Conservation (phyloP, 2,329 filamentous ascomycete genomes). For the Ophiostoma sp. region DNA sequence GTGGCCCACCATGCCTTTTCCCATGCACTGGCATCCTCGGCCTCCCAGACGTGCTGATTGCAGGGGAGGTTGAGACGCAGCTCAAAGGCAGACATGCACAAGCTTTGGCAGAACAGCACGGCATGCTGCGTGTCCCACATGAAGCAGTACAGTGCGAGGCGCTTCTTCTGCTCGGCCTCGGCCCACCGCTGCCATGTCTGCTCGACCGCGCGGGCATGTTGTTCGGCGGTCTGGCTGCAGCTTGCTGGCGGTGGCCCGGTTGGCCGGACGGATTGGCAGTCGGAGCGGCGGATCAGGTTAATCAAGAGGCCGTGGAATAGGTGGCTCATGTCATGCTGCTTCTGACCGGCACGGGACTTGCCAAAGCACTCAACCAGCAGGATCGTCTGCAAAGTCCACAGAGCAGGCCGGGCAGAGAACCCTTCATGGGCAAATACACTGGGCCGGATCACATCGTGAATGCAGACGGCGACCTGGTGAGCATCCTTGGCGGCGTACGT, state of each 20-base stretch:
- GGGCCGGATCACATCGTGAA: constrained; percentile 26
- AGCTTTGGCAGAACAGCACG: constrained; percentile 27
- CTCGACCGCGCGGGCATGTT: constrained; percentile 7
- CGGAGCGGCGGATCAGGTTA: constrained; percentile 26
- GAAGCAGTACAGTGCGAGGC: constrained; percentile 25
- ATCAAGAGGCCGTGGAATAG: constrained; percentile 27
- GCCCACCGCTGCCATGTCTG: constrained; percentile 21
- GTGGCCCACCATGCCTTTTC: constrained; percentile 15
- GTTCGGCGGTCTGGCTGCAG: neutral
- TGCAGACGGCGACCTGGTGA: constrained; percentile 25
- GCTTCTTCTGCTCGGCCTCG: constrained; percentile 24
- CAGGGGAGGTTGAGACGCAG: constrained; percentile 24
- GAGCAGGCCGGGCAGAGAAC: constrained; percentile 23
- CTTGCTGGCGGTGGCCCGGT: neutral
- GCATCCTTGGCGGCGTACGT: constrained; percentile 26
- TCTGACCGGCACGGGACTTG: constrained; percentile 26
- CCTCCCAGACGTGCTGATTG: constrained; percentile 24
- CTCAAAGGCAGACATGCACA: constrained; percentile 28
- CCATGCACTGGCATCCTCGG: constrained; percentile 14
- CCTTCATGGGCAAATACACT: constrained; percentile 24
- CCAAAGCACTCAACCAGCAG: constrained; percentile 26
- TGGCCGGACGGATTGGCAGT: constrained; percentile 24
- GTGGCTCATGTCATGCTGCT: constrained; percentile 27
- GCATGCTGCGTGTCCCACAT: constrained; percentile 27
- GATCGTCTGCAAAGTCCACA: constrained; percentile 26